These are phyloP conservation scores for Zygotorulaspora danielsina DNA, from an alignment of 805 yeast species.

Conservation along the genomic window DNA sequence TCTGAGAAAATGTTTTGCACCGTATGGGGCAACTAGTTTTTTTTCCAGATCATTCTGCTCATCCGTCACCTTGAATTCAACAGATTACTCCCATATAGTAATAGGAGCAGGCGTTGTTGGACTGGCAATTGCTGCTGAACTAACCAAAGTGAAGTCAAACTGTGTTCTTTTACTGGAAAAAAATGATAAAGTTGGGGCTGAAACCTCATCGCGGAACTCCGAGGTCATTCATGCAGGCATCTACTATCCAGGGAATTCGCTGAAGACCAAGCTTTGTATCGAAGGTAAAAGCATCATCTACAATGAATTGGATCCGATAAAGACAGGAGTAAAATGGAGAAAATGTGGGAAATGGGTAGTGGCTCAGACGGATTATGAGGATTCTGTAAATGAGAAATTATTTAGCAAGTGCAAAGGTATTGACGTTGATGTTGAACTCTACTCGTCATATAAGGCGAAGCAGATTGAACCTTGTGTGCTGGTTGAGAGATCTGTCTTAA, in stretches of 20 bases:
- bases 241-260: conserved; percentile 65
- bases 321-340: conserved; percentile 51
- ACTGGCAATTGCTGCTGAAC: conserved; percentile 69
- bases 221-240: conserved; percentile 92
- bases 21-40: not conserved
- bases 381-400: conserved; percentile 52
- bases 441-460: conserved; percentile 44
- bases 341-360: conserved; percentile 84
- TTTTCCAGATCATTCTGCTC: not conserved
- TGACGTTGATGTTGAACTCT: conserved; percentile 56
- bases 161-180: conserved; percentile 66
- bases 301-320: conserved; percentile 37
- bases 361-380: conserved; percentile 68
- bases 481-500: conserved; percentile 58
- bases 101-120: conserved; percentile 88
- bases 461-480: conserved; percentile 59
- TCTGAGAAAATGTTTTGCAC: not conserved
- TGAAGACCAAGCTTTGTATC: conserved; percentile 68
- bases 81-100: conserved; percentile 65
- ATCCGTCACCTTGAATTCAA: not conserved
- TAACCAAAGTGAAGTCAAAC: conserved; percentile 44
- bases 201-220: conserved; percentile 84
- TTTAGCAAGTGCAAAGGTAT: conserved; percentile 46
- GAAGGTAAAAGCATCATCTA: conserved; percentile 71
- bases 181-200: conserved; percentile 62